Base-by-base conservation (phyloP, 441 rosid genomes). In the Gossypium davidsonii region DNA sequence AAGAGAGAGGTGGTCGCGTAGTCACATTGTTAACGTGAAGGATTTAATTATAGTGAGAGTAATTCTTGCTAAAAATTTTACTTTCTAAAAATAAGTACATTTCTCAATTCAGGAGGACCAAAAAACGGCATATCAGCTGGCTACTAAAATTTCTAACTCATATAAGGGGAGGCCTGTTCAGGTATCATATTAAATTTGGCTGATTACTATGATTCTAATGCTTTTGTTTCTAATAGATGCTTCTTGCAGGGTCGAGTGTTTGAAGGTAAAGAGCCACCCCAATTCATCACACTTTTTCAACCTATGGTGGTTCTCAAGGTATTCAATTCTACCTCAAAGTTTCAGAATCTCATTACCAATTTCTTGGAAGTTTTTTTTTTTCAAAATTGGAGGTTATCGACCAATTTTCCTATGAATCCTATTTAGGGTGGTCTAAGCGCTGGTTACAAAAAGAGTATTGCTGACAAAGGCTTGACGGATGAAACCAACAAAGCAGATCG, bases 251-350 rank as follows among this genome's bases (percentile, higher is more conserved):
- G 96, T 71, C 88, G 88, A 56, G 82, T 96, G 74, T 91, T 84
- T 69, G 93, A 96, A 85, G 98, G 91, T 56, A 96, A 91, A 81
- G 99, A 96, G 84, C 97, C 98, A 34, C 93, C 98, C 37, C 99
- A 96, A 46, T 91, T 96, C 70, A 69, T 93, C 68, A 92, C 98
- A 31, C 91, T 96, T 72, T 96, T 96, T 79, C 98, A 93, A 74
- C 97, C 99, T 71, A 87, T 96, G 96, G 83, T 91, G 69, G 82
- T 91, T 76, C 91, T 96, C 62, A 93, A 93, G 98, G 99, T 96
- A 86, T 55, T 72, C 55, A 60, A 49, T 25, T 70, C 10, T 18
- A 73, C 65, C 62, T 53, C 17, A 46, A 51, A 26, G 59, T 64
- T 76, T 76, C 20, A 58, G 31, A 69, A 60, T 69, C 67, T 56